Conservation (phyloP, 2,329 filamentous ascomycete species). For the Neonectria sp. region DNA sequence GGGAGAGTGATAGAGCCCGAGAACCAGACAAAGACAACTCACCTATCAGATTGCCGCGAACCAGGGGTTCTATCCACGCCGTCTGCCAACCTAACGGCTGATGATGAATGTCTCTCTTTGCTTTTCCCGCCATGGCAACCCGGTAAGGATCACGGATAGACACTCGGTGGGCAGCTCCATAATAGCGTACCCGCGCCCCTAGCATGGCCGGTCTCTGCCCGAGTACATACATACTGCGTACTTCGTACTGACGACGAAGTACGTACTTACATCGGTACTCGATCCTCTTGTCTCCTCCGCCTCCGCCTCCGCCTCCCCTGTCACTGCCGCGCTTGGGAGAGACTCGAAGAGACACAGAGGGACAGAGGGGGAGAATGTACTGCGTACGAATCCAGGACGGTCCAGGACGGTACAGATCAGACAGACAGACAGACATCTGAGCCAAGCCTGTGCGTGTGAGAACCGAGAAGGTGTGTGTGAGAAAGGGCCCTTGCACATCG, state of each 20-base stretch:
- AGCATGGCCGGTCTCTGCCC: conserved; percentile 42
- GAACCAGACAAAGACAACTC: conserved; percentile 16
- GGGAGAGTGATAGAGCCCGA: conserved; percentile 3
- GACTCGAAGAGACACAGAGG: conserved; percentile 18
- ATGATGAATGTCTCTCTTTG: conserved; percentile 39
- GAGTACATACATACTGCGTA: conserved; percentile 22
- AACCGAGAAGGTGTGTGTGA: conserved; percentile 18
- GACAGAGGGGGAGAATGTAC: conserved; percentile 7
- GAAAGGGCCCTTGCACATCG: conserved; percentile 32
- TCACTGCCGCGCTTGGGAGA: conserved; percentile 38
- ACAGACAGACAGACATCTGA: background rate
- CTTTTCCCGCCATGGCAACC: conserved; percentile 41
- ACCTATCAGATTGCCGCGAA: conserved; percentile 41
- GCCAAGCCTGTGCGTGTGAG: background rate
- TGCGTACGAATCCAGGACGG: background rate
- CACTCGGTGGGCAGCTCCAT: conserved; percentile 44
- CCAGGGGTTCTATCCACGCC: conserved; percentile 34
- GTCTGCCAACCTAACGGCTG: conserved; percentile 38
- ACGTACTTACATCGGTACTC: conserved; percentile 9
- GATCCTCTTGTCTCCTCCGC: conserved; percentile 21
- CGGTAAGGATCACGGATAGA: conserved; percentile 44
- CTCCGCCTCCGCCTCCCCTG: conserved; percentile 23
- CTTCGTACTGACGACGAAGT: background rate
- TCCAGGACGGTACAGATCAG: too few relatives aligned
- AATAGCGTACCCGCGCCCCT: conserved; percentile 34